Evolutionary conservation across 805 yeast species (phyloP).

Genomic region (Ogataea allantospora): DNA sequence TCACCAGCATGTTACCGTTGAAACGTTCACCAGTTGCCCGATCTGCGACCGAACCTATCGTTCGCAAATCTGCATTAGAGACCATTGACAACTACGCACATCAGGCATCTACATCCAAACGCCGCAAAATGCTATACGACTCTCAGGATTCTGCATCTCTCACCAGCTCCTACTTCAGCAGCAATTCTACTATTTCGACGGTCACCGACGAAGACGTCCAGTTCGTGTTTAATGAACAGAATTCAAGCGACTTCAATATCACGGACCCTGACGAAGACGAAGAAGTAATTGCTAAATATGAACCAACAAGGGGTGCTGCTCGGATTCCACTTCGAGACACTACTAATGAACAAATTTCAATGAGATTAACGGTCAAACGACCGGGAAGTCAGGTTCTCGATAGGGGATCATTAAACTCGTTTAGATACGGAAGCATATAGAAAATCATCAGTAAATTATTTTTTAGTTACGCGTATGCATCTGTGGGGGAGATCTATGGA

Average conservation of each 20-base stretch:
- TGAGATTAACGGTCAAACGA: not conserved
- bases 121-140: constrained; percentile 26
- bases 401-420: constrained; percentile 2
- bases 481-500: constrained; percentile 19
- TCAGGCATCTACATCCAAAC: constrained; percentile 26
- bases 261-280: constrained; percentile 30
- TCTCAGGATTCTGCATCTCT: constrained; percentile 10
- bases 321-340: too few species aligned
- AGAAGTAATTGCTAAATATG: constrained; percentile 5
- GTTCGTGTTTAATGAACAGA: constrained; percentile 9
- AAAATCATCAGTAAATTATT: constrained; percentile 3
- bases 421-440: constrained; percentile 3
- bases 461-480: constrained; percentile 3
- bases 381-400: not conserved
- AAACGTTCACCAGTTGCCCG: constrained; percentile 1
- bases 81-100: constrained; percentile 25
- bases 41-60: constrained; percentile 1
- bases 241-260: constrained; percentile 31
- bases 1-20: not conserved
- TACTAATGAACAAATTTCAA: constrained; percentile 2
- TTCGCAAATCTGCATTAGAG: constrained; percentile 19
- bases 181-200: constrained; percentile 1
- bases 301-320: constrained; percentile 3
- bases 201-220: constrained; percentile 13
- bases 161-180: constrained; percentile 23